Evolutionary conservation across 176 grass and related monocot species (phyloP).

Genomic region (Guadua angustifolia): DNA sequence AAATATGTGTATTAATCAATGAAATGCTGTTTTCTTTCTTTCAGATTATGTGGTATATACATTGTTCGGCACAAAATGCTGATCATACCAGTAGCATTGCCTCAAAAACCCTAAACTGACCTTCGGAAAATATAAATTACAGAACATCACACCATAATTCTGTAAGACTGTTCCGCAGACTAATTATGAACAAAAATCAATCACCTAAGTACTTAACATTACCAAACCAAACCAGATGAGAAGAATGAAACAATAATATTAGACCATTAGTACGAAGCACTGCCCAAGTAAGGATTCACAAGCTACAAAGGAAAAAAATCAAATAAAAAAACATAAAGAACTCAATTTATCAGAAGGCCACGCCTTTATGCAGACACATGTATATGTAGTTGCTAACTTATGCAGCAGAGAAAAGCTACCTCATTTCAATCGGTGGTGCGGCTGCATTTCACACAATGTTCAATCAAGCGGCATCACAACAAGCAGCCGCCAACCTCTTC

Average conservation of each 20-base stretch:
- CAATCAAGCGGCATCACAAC: not conserved
- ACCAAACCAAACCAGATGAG: slow-evolving; percentile 24
- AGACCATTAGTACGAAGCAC: slow-evolving; percentile 35
- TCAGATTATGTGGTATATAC: not conserved
- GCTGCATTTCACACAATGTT: slow-evolving; percentile 19
- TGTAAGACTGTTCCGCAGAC: not conserved
- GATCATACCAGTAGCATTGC: not conserved
- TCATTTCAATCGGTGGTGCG: slow-evolving; percentile 8
- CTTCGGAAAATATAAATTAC: not conserved
- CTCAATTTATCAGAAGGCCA: slow-evolving; percentile 49
- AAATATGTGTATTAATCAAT: not conserved
- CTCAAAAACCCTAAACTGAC: not conserved
- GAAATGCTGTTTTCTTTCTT: not conserved
- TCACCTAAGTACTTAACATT: not conserved
- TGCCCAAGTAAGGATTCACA: slow-evolving; percentile 55
- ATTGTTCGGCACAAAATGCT: not conserved
- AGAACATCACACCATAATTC: not conserved
- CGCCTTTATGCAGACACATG: slow-evolving; percentile 36
- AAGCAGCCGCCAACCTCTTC: not conserved
- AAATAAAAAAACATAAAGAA: slow-evolving; percentile 30
- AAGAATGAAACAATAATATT: slow-evolving; percentile 51
- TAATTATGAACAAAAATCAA: slow-evolving; percentile 26
- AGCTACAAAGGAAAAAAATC: slow-evolving; percentile 52
- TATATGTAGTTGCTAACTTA: slow-evolving; percentile 49
- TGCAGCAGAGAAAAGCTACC: slow-evolving; percentile 42